Evolutionary conservation across 768 basidiomycete species (phyloP), one percentile per base, ranked within the genome.

Genomic region (Mycena venus): DNA sequence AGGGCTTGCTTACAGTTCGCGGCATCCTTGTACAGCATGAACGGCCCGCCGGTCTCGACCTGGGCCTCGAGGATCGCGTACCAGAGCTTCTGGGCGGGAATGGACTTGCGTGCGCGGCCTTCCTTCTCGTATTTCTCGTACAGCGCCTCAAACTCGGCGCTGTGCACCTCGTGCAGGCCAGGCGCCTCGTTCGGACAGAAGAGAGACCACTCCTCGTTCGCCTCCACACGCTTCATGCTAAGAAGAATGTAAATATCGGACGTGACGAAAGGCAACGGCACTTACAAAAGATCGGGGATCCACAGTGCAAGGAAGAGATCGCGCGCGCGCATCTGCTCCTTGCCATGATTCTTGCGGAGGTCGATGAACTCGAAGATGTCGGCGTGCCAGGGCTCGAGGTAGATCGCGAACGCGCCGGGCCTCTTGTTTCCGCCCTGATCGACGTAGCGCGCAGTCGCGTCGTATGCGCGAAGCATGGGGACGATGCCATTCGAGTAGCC

Each of bases 361-460:
- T 99, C 98, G 78, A 99, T 90, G 88, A 99, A 99, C 70, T 98
- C 97, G 79, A 99, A 99, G 81, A 99, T 84, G 83, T 99, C 98
- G n/a, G 95, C 91, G 82, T 99, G 98, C 98, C 98, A 99, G 15
- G 98, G 98, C 85, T 99, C 98, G 80, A 99, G 88, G 86, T 99
- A 99, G 83, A 99, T 95, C 27, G 98, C 95, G 78, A 99, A 99
- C 1, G 98, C 98, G 74, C 98, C 98, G 1, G 98, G 98, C 32
- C 98, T 95, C 87, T 99, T 99, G 90, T 99, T 99, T 25, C 98
- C 98, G 64, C 98, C 98, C 82, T 99, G 98, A 82, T 99, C 98
- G 70, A 99, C 98, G 79, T 99, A 99, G 38, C 98, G 96, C 29
- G 98, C 98, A 9, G 98, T 99, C 31, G 98, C 96, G 80, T 99